A percentile compares a stretch with the other conserved stretches of the same genome.
These are phyloP conservation scores for Trichoderma afroharzianum DNA, from an alignment of 2,329 filamentous ascomycete genomes.

Conservation along the genomic window DNA sequence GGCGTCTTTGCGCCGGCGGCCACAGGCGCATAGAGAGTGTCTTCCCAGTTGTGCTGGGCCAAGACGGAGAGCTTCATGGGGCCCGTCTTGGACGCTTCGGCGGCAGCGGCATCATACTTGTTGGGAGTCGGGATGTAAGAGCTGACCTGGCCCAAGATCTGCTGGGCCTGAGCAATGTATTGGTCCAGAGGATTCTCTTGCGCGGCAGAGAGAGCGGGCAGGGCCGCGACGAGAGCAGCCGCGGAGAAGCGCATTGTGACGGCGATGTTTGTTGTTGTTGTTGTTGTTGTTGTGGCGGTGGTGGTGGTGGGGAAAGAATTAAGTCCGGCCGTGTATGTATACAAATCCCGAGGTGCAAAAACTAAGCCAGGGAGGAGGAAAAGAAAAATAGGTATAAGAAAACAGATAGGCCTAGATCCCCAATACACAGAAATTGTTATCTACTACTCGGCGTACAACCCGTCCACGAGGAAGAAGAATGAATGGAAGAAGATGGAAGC, in stretches of 20 bases:
- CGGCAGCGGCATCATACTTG: conserved; percentile 39
- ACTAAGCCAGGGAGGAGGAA: background rate
- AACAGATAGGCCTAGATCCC: background rate
- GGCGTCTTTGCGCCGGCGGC: conserved; percentile 57
- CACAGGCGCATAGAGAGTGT: conserved; percentile 61
- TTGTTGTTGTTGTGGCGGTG: too few species aligned
- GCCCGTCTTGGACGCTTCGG: conserved; percentile 39
- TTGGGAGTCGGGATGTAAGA: conserved; percentile 50
- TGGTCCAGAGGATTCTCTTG: conserved; percentile 50
- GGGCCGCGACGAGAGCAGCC: conserved; percentile 45
- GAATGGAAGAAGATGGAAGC: background rate
- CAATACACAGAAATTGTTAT: background rate
- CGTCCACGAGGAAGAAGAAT: background rate
- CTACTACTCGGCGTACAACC: background rate
- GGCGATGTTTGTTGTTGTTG: conserved; percentile 18
- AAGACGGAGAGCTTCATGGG: conserved; percentile 48
- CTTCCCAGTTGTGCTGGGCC: conserved; percentile 67
- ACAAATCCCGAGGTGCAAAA: background rate
- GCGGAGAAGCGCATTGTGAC: conserved; percentile 57
- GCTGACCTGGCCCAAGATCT: conserved; percentile 58
- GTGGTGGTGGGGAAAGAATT: background rate
- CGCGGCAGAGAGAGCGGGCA: conserved; percentile 55
- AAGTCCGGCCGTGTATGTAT: background rate
- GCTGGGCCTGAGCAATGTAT: conserved; percentile 61
- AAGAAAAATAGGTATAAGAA: background rate